Percentiles rank a stretch among this genome's conserved stretches.
Evolutionary conservation across 441 rosid species (phyloP).

Genomic region (Omphalea diandra): DNA sequence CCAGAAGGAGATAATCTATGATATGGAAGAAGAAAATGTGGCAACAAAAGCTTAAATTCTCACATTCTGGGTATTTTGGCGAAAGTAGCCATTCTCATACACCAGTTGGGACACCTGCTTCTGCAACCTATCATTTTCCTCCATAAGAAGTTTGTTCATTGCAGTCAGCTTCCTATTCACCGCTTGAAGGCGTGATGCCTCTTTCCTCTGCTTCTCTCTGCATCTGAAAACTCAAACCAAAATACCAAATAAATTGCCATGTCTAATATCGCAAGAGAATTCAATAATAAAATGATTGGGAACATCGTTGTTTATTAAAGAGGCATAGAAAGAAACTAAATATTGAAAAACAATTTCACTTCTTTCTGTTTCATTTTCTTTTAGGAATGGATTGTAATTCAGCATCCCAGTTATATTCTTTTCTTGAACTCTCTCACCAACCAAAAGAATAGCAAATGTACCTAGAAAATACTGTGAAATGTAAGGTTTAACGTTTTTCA

Average conservation of each 20-base stretch:
- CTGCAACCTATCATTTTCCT: slow-evolving; percentile 98
- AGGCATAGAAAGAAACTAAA: neutral
- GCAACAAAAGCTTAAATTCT: slow-evolving; percentile 26
- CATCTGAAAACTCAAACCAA: slow-evolving; percentile 52
- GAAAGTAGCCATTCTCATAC: slow-evolving; percentile 94
- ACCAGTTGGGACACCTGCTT: slow-evolving; percentile 97
- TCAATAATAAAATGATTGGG: neutral
- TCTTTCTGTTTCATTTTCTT: slow-evolving; percentile 5
- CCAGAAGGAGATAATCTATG: neutral
- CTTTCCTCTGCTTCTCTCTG: slow-evolving; percentile 98
- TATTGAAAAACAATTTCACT: neutral
- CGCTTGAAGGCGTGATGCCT: slow-evolving; percentile 94
- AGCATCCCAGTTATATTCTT: neutral
- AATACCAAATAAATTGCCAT: neutral
- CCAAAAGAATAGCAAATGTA: neutral
- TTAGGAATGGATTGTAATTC: neutral
- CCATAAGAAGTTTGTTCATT: slow-evolving; percentile 98
- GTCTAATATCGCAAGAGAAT: neutral
- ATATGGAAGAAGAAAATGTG: neutral
- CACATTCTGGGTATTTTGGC: slow-evolving; percentile 85
- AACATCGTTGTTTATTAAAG: neutral
- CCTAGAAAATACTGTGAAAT: neutral
- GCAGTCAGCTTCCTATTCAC: slow-evolving; percentile 94
- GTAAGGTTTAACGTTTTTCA: neutral
- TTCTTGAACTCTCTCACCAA: neutral